A percentile compares a stretch with the other conserved stretches of the same genome.
Evolutionary conservation across 768 basidiomycete genomes (phyloP).

Genomic region (Russula abietina): DNA sequence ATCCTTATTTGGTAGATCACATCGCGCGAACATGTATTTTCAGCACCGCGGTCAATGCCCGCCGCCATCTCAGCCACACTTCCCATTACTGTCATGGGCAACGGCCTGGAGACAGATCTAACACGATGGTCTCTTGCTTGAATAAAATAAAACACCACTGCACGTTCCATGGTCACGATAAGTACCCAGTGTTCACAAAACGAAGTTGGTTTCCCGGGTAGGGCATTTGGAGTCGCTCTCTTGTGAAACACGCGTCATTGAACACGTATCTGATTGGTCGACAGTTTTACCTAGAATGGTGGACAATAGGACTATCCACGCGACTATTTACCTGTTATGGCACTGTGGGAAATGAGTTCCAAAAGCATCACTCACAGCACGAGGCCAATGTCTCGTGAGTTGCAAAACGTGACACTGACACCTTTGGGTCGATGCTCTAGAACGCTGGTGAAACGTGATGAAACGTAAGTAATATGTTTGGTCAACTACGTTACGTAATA

Average conservation of each 20-base stretch:
- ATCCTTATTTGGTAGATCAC: not conserved
- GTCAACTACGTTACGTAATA: too few relatives aligned
- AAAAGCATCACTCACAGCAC: not conserved
- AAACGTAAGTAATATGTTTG: too few relatives aligned
- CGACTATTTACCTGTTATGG: not conserved
- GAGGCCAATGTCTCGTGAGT: not conserved
- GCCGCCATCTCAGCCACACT: constrained; percentile 4
- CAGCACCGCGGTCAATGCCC: not conserved
- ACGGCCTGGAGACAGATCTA: not conserved
- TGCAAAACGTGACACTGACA: not conserved
- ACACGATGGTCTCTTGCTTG: not conserved
- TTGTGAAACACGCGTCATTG: not conserved
- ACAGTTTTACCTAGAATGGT: not conserved
- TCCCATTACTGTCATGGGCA: not conserved
- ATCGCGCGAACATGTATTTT: constrained; percentile 4
- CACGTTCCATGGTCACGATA: not conserved
- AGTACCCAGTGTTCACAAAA: not conserved
- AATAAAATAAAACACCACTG: not conserved
- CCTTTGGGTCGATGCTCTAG: too few relatives aligned
- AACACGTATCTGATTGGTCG: constrained; percentile 9
- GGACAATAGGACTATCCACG: constrained; percentile 12
- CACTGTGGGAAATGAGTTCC: not conserved
- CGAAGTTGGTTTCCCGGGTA: not conserved
- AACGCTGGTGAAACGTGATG: too few relatives aligned
- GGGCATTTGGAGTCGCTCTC: not conserved